These are phyloP conservation scores for Xylaria longipes DNA, from an alignment of 495 filamentous ascomycete genomes.

Conservation along the genomic window DNA sequence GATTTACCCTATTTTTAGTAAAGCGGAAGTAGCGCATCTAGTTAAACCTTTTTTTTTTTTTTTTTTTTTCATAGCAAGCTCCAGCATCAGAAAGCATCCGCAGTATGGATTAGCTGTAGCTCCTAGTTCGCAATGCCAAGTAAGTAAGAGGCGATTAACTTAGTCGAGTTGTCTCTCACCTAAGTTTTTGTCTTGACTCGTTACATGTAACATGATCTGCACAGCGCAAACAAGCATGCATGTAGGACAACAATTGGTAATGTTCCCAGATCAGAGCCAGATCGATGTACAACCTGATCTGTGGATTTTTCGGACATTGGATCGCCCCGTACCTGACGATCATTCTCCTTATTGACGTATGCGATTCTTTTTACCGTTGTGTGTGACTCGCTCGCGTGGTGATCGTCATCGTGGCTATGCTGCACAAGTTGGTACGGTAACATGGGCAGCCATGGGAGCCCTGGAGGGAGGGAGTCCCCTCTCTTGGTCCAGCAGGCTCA, in stretches of 20 bases:
- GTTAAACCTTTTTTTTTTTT: too few species aligned
- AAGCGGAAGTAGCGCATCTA: background rate
- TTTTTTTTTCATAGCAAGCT: too few species aligned
- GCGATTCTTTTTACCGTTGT: background rate
- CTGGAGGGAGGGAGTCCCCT: too few species aligned
- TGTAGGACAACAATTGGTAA: background rate
- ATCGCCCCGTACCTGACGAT: slow-evolving; percentile 26
- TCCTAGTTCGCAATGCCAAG: background rate
- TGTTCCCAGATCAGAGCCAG: background rate
- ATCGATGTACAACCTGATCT: slow-evolving; percentile 5
- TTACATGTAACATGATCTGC: background rate
- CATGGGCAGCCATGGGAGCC: too few species aligned
- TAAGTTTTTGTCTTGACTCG: background rate
- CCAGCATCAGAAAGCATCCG: background rate
- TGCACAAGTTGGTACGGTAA: slow-evolving; percentile 4
- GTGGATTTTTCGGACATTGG: background rate
- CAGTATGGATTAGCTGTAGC: too few species aligned
- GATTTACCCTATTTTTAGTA: background rate
- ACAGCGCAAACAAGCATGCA: background rate
- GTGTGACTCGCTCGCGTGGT: background rate
- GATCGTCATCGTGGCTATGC: slow-evolving; percentile 22
- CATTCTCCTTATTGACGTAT: background rate
- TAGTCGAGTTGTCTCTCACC: background rate
- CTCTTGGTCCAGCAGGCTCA: too few species aligned
- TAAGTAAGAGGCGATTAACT: background rate